Conservation (phyloP, 257 asterid species). For the Ligustrum vulgare region DNA sequence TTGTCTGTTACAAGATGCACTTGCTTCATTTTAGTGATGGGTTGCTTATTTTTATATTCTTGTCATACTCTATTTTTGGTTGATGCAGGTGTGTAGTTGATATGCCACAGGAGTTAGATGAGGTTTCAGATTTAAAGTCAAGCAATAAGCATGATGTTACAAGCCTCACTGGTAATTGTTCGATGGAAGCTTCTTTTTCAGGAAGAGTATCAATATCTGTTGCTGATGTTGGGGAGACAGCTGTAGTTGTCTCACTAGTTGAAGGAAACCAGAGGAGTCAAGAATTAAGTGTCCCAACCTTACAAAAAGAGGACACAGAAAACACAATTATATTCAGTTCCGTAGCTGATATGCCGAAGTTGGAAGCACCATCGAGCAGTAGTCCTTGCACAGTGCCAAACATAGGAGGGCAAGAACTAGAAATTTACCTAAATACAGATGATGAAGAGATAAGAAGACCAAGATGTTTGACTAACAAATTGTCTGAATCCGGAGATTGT, state of each 20-base stretch:
- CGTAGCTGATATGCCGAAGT: conserved; percentile 30
- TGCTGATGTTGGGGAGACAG: conserved; percentile 94
- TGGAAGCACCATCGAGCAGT: conserved; percentile 31
- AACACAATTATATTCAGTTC: conserved; percentile 31
- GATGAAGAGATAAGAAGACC: conserved; percentile 28
- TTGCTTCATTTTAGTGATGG: conserved; percentile 12
- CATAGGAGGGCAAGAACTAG: conserved; percentile 34
- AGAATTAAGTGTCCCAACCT: conserved; percentile 38
- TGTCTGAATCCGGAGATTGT: conserved; percentile 43
- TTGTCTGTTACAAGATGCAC: conserved; percentile 17
- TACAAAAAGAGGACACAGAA: conserved; percentile 32
- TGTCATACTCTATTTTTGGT: conserved; percentile 31
- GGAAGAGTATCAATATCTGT: conserved; percentile 78
- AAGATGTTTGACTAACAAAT: conserved; percentile 28
- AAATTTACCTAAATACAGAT: conserved; percentile 36
- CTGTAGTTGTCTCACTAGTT: conserved; percentile 66
- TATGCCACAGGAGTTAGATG: conserved; percentile 37
- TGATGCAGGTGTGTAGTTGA: conserved; percentile 66
- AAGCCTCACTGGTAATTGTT: conserved; percentile 33
- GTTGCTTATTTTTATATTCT: conserved; percentile 29
- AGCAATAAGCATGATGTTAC: conserved; percentile 43
- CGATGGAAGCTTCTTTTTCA: conserved; percentile 51
- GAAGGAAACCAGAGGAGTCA: conserved; percentile 48
- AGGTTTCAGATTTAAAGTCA: conserved; percentile 26
- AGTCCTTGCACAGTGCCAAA: conserved; percentile 32